These are phyloP conservation scores for Cladosporium sp. DNA, from an alignment of 2,329 filamentous ascomycete species.

Conservation along the genomic window DNA sequence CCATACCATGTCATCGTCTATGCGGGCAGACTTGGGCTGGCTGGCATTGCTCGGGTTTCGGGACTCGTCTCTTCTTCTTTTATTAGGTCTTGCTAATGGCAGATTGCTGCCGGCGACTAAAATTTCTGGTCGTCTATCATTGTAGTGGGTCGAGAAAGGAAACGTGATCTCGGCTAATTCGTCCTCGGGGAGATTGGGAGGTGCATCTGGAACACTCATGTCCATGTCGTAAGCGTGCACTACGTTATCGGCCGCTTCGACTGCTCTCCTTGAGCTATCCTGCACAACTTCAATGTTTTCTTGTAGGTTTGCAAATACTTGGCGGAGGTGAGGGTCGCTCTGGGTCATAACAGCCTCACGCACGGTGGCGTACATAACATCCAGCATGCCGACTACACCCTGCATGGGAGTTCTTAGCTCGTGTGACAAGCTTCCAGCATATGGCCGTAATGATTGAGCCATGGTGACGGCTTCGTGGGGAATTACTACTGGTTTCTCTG, in stretches of 20 bases:
- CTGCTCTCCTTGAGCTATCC: slow-evolving; percentile 69
- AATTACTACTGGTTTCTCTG: slow-evolving; percentile 43
- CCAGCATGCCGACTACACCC: slow-evolving; percentile 73
- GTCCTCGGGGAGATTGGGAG: slow-evolving; percentile 34
- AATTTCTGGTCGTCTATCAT: slow-evolving; percentile 44
- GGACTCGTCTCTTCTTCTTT: slow-evolving; percentile 42
- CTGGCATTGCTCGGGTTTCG: slow-evolving; percentile 30
- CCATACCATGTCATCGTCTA: slow-evolving; percentile 25
- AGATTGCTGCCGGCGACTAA: slow-evolving; percentile 46
- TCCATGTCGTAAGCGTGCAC: slow-evolving; percentile 75
- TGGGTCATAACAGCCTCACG: slow-evolving; percentile 63
- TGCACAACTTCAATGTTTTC: slow-evolving; percentile 71
- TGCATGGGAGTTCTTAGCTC: slow-evolving; percentile 74
- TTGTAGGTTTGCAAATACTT: slow-evolving; percentile 63
- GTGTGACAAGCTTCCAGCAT: slow-evolving; percentile 70
- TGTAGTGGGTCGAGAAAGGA: slow-evolving; percentile 24
- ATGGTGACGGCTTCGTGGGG: slow-evolving; percentile 58
- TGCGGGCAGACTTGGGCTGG: slow-evolving; percentile 26
- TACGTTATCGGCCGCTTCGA: slow-evolving; percentile 74
- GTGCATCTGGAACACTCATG: slow-evolving; percentile 69
- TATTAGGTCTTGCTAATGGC: slow-evolving; percentile 42
- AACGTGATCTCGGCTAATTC: slow-evolving; percentile 30
- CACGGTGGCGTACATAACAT: slow-evolving; percentile 73
- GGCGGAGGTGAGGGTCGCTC: slow-evolving; percentile 50
- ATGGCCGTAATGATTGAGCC: slow-evolving; percentile 67